phyloP scores from a whole-genome alignment of 768 basidiomycete genomes.

The Suillus ampliporus region DNA sequence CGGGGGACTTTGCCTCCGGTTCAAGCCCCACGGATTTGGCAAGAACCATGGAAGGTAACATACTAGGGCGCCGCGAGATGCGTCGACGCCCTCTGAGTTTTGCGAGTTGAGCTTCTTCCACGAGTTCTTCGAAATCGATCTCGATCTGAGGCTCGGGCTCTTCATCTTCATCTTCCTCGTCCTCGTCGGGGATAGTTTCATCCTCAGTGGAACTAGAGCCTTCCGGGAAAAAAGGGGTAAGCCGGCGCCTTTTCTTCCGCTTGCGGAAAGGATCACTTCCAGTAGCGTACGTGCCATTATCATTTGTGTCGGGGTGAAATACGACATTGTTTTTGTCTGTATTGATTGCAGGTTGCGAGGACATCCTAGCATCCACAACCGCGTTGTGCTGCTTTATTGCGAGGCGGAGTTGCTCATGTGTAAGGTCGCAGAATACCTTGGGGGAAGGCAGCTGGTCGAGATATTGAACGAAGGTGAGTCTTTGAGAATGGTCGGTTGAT shows the following conservation, averaged over 20 bases:
- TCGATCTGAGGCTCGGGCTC: slow-evolving; percentile 4
- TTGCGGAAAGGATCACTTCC: slow-evolving; percentile 12
- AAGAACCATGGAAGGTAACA: neutral
- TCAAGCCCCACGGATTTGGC: neutral
- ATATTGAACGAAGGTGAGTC: neutral
- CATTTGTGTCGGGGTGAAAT: slow-evolving; percentile 22
- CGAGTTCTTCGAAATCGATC: slow-evolving; percentile 6
- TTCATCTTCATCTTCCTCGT: slow-evolving; percentile 8
- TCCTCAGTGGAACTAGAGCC: neutral
- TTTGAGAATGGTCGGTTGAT: neutral
- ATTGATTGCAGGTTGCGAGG: neutral
- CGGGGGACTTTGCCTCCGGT: neutral
- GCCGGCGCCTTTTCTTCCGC: slow-evolving; percentile 5
- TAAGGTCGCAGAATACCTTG: slow-evolving; percentile 6
- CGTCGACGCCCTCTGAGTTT: slow-evolving; percentile 3
- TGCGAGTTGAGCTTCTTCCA: slow-evolving; percentile 2
- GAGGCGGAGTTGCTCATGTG: slow-evolving; percentile 8
- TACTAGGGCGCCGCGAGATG: neutral
- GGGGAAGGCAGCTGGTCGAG: neutral
- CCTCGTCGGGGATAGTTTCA: neutral
- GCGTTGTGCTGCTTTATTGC: slow-evolving; percentile 10
- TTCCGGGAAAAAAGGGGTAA: neutral
- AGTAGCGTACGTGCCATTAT: slow-evolving; percentile 22
- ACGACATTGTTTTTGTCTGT: slow-evolving; percentile 15
- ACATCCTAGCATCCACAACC: neutral